Evolutionary conservation across 2,329 filamentous ascomycete species (phyloP).

Genomic region (Exophiala sp.): DNA sequence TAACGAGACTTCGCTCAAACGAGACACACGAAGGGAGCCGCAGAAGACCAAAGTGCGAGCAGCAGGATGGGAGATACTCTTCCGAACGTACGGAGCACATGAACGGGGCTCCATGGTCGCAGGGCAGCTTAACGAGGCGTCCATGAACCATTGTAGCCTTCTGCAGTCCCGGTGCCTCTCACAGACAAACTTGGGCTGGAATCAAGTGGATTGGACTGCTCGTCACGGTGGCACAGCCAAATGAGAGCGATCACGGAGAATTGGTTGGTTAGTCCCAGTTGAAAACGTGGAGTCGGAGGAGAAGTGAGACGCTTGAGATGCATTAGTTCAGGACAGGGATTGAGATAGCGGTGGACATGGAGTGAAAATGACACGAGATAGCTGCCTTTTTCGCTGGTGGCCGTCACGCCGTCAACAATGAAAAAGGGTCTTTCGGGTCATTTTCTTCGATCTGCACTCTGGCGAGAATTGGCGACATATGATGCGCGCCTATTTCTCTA

Average conservation of each 20-base stretch:
- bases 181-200: constrained; percentile 4
- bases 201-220: constrained; percentile 2
- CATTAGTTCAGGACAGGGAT: constrained; percentile 11
- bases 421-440: too few species aligned
- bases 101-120: not conserved
- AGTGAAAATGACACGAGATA: not conserved
- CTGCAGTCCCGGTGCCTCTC: constrained; percentile 3
- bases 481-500: too few species aligned
- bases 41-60: not conserved
- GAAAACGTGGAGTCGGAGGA: constrained; percentile 1
- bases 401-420: too few species aligned
- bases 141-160: constrained; percentile 6
- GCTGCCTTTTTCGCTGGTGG: too few species aligned
- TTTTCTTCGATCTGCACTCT: too few species aligned
- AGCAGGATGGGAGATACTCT: not conserved
- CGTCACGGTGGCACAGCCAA: constrained; percentile 16
- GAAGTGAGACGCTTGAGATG: constrained; percentile 5
- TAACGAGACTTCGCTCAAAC: too few species aligned
- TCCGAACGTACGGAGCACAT: not conserved
- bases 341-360: not conserved
- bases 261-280: constrained; percentile 4
- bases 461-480: too few species aligned
- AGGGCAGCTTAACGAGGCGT: constrained; percentile 1
- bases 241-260: constrained; percentile 3
- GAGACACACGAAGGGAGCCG: too few species aligned